These are phyloP conservation scores for Coemansia sp. DNA, from an alignment of 192 early-diverging fungal species.

Conservation along the genomic window DNA sequence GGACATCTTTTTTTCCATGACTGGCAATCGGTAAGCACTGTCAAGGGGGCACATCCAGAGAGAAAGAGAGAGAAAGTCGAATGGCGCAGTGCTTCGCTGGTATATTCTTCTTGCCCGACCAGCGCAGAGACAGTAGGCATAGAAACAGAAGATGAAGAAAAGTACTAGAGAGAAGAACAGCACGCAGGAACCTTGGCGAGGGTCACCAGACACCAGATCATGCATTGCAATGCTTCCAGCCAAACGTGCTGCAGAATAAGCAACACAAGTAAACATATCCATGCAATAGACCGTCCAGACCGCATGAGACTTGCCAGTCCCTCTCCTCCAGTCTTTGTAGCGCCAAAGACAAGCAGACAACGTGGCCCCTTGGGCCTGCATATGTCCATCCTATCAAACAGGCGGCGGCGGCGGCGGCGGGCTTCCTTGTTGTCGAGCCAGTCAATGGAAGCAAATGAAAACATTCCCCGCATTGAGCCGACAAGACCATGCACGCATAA, in stretches of 20 bases:
- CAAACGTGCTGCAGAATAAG: not conserved
- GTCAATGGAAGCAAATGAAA: no score
- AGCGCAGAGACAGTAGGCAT: not conserved
- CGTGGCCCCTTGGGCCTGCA: not conserved
- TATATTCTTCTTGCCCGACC: not conserved
- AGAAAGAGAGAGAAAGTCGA: not conserved
- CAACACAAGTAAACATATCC: not conserved
- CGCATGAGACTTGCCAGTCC: not conserved
- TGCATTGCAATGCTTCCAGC: not conserved
- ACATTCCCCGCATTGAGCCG: no score
- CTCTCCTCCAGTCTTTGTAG: not conserved
- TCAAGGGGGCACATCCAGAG: not conserved
- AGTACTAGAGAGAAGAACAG: not conserved
- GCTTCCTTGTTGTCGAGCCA: no score
- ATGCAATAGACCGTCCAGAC: constrained; percentile 1
- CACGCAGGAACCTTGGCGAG: not conserved
- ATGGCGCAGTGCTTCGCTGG: not conserved
- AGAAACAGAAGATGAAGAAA: not conserved
- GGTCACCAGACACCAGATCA: not conserved
- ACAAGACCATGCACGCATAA: no score
- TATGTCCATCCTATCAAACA: not conserved
- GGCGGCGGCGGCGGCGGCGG: not conserved
- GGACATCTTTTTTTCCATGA: not conserved
- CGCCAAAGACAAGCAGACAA: not conserved
- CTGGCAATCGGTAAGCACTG: not conserved